Percentiles rank a stretch among this genome's conserved stretches.
phyloP scores from a whole-genome alignment of 2,329 filamentous ascomycete genomes.

The Mariannaea sp. region DNA sequence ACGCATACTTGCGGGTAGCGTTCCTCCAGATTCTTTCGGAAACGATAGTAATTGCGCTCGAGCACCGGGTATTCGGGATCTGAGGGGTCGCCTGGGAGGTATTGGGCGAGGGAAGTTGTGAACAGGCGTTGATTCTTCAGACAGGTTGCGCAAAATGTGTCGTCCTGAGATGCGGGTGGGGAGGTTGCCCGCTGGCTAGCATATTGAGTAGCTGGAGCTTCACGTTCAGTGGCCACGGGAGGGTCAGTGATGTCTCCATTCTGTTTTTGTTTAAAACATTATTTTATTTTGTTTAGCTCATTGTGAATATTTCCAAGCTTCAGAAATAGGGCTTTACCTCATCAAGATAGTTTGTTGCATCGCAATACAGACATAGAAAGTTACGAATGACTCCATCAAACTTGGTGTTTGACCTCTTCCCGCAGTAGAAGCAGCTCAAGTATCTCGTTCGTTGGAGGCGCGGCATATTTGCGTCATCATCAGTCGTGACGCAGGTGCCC shows the following conservation, averaged over 20 bases:
- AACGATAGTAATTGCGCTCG: conserved; percentile 71
- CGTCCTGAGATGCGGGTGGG: conserved; percentile 31
- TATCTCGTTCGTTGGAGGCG: conserved; percentile 48
- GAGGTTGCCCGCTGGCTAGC: conserved; percentile 48
- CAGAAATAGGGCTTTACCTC: conserved; percentile 57
- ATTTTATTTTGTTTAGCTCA: conserved; percentile 11
- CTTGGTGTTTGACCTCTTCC: conserved; percentile 64
- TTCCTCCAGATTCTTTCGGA: conserved; percentile 73
- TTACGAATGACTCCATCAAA: conserved; percentile 63
- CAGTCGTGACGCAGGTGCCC: too few relatives aligned
- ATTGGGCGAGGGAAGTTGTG: conserved; percentile 76
- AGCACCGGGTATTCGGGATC: conserved; percentile 72
- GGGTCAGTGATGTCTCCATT: conserved; percentile 90
- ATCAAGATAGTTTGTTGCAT: conserved; percentile 88
- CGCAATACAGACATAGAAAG: conserved; percentile 79
- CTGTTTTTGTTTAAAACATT: conserved; percentile 57
- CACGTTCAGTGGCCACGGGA: conserved; percentile 61
- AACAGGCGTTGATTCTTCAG: conserved; percentile 88
- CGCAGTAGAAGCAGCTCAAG: conserved; percentile 84
- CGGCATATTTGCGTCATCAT: conserved; percentile 46
- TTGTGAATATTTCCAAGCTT: fast-evolving
- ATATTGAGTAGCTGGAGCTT: conserved; percentile 52
- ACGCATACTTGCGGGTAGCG: conserved; percentile 89
- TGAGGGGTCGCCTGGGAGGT: conserved; percentile 67
- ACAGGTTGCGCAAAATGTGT: conserved; percentile 74